Conservation (phyloP, 176 grass and related monocot genomes). For the Triticum aestivum region DNA sequence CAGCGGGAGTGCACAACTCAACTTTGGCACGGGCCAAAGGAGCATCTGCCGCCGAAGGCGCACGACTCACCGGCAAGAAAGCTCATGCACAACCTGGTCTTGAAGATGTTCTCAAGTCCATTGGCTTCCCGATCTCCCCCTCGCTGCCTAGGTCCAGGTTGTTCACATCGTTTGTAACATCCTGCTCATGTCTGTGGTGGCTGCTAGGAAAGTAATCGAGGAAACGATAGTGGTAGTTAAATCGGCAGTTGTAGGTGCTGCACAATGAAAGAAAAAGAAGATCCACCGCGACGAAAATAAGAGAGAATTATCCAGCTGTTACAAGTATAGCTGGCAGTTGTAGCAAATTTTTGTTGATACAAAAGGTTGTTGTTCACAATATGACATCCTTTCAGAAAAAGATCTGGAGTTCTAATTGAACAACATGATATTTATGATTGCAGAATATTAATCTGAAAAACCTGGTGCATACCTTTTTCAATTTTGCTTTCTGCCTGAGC, state of each 20-base stretch:
- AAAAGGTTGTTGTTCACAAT: background rate
- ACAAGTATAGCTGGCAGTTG: too few species aligned
- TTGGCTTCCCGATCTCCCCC: slow-evolving; percentile 58
- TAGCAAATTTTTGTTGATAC: too few species aligned
- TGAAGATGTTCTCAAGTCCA: background rate
- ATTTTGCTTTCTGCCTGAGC: background rate
- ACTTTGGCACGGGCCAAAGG: background rate
- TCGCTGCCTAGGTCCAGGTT: slow-evolving; percentile 51
- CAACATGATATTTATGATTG: background rate
- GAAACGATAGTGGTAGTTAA: slow-evolving; percentile 69
- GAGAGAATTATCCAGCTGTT: too few species aligned
- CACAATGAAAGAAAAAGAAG: slow-evolving; percentile 6
- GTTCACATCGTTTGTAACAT: slow-evolving; percentile 61
- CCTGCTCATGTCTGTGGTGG: slow-evolving; percentile 7
- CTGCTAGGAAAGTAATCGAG: slow-evolving; percentile 68
- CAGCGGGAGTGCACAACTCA: background rate
- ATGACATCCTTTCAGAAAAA: background rate
- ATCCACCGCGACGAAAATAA: background rate
- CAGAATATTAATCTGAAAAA: background rate
- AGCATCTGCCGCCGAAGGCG: background rate
- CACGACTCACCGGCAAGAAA: background rate
- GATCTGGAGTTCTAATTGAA: background rate
- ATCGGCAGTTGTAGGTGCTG: slow-evolving; percentile 64
- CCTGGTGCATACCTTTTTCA: background rate
- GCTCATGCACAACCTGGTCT: background rate